Evolutionary conservation across 106 monocot genomes (phyloP), one percentile per base, ranked within the genome.

Genomic region (Narthecium ossifragum): DNA sequence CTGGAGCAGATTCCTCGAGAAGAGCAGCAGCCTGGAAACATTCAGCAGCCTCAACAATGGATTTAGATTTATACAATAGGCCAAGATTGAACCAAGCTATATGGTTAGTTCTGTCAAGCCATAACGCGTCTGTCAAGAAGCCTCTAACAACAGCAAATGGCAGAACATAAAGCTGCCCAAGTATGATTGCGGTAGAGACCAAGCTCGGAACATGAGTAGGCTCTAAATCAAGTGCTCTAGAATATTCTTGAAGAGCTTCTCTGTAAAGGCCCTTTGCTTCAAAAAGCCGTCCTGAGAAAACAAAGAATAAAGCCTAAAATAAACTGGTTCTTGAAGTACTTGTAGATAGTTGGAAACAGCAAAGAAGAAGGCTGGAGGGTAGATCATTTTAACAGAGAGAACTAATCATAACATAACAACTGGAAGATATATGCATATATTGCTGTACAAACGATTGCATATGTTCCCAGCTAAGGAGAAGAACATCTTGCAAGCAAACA

Each of bases 1-100:
- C 78, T 52, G 94, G 90, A 27, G 90, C 85, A 26, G 90, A 75
- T 41, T 90, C 94, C 86, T 86, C 70, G 54, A 96, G 84, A 78
- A 81, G 51, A 67, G 58, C 66, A 61, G 94, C 80, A 65, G 94
- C 80, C 66, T 86, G 86, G 69, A 96, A 86, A 69, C 94, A 96
- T 46, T 96, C 94, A 9, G 76, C 78, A 46, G 86, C 94, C 36
- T 90, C 94, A 27, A 66, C 0, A 9, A 57, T 45, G 40, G 75
- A 86, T 32, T 9, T 53, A 31, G 66, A 55, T 73, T 75, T 60
- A 68, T 78, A 77, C 53, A 86, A 67, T 29, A 80, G 53, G 23
- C 86, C 94, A 53, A 96, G 83, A 55, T 80, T 75, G 60, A 78
- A 78, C 94, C 94, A 96, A 34, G 90, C 86, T 33, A 61, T 27